Evolutionary conservation across 306 rosid genomes (phyloP).

Genomic region (Carpinus fangiana): DNA sequence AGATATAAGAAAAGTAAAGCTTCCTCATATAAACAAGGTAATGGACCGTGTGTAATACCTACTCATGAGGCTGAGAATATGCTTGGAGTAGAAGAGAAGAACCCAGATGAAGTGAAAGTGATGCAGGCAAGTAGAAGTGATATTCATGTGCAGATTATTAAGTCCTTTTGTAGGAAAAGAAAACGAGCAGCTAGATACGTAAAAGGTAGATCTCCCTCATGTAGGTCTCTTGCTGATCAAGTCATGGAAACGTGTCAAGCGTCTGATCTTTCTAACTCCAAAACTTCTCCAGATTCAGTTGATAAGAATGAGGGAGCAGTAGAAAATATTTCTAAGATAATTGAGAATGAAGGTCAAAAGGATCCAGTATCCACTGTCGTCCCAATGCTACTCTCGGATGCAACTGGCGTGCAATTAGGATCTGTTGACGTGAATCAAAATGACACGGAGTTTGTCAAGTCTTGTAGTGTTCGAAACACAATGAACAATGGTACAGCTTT

Average conservation of each 20-base stretch:
- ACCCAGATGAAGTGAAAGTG: slow-evolving; percentile 26
- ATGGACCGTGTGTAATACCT: slow-evolving; percentile 30
- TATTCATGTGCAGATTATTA: slow-evolving; percentile 19
- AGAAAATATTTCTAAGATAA: slow-evolving; percentile 30
- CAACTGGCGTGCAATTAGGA: slow-evolving; percentile 36
- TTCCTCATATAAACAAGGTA: slow-evolving; percentile 18
- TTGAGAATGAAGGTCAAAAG: slow-evolving; percentile 43
- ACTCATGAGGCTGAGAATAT: slow-evolving; percentile 34
- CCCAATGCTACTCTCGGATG: slow-evolving; percentile 19
- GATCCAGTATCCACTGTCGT: slow-evolving; percentile 33
- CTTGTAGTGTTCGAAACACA: slow-evolving; percentile 43
- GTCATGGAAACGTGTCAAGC: slow-evolving; percentile 36
- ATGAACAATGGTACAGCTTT: slow-evolving; percentile 34
- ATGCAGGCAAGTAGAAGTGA: neutral
- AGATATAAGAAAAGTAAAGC: slow-evolving; percentile 8
- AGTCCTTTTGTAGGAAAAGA: slow-evolving; percentile 39
- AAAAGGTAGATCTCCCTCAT: slow-evolving; percentile 24
- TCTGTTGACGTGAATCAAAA: slow-evolving; percentile 32
- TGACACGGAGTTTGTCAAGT: slow-evolving; percentile 33
- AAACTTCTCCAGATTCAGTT: slow-evolving; percentile 32
- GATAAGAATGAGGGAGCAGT: slow-evolving; percentile 30
- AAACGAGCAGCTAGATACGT: slow-evolving; percentile 34
- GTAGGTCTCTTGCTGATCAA: slow-evolving; percentile 31
- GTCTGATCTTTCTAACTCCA: slow-evolving; percentile 27
- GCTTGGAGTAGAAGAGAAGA: slow-evolving; percentile 34